Base-by-base conservation (phyloP, 352 stramenopile genomes). In the Pythium insidiosum region DNA sequence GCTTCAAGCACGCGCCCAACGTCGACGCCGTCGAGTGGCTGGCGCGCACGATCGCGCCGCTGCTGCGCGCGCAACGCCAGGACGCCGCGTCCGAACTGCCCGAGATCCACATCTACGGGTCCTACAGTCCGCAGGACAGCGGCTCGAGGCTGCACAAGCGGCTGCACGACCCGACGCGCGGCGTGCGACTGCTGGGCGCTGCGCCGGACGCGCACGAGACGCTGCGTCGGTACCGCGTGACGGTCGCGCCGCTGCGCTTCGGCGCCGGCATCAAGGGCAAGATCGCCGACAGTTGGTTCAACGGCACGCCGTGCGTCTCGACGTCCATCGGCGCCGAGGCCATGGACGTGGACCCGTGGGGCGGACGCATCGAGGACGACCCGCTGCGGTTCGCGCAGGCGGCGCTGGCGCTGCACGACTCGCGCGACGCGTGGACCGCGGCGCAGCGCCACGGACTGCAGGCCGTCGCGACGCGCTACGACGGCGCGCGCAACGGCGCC, bases 231-330 rank as follows among this genome's bases (percentile, higher is more conserved):
- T 85, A 91, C 42, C 63, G 79, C 10, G 50, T 97, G 5, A 76
- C 83, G 9, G 66, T 97, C 25, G 89, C 92, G 23, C 92, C 92
- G 5, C 60, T 98, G 43, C 80, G 92, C 6, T 98, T 94, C 66
- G 92, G 92, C 22, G 89, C 89, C 2, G 92, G 92, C 2, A 95
- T 97, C 50, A 98, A 98, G 57, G 92, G 92, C 18, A 98, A 98
- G 58, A 96, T 98, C 47, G 71, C 90, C 2, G 89, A 98, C 53
- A 85, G 84, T 53, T 98, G 92, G 92, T 79, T 75, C 25, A 74
- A 74, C 43, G 87, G 88, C 4, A 92, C 86, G 29, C 92, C 92
- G 1, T 95, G 93, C 12, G 77, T 97, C 4, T 80, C 80, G 4
- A 97, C 89, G 7, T 73, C 72, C 0, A 79, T 98, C 34, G 92